Evolutionary conservation across 106 monocot species (phyloP).

Genomic region (Allium fistulosum): DNA sequence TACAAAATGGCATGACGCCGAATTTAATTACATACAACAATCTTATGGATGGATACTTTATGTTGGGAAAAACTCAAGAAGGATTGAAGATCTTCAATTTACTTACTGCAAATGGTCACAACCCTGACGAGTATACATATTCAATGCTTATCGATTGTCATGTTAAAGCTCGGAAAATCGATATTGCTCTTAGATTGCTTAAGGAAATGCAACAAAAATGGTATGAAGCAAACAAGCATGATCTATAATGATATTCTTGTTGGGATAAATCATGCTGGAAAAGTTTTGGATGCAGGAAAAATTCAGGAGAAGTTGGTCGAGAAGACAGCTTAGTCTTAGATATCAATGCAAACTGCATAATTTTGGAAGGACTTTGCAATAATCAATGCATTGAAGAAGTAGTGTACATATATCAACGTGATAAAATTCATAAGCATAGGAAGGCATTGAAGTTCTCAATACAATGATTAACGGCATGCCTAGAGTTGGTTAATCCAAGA

Average conservation of each 20-base stretch:
- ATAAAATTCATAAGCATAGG: background rate
- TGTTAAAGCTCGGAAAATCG: background rate
- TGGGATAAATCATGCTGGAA: background rate
- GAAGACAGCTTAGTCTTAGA: background rate
- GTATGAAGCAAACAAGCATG: background rate
- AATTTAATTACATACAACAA: background rate
- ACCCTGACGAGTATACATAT: background rate
- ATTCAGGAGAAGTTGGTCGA: background rate
- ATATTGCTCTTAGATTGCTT: background rate
- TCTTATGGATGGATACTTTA: background rate
- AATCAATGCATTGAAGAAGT: slow-evolving; percentile 1
- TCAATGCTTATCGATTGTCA: background rate
- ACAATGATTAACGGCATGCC: background rate
- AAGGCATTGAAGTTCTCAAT: background rate
- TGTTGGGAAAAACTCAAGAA: background rate
- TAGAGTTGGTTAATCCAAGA: background rate
- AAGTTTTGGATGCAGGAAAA: background rate
- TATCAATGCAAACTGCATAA: background rate
- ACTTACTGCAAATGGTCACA: background rate
- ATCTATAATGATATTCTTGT: background rate
- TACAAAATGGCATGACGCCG: background rate
- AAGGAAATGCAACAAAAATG: background rate
- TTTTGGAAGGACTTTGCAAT: background rate
- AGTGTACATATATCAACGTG: background rate
- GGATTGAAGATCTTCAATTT: background rate